Percentiles rank a stretch among this genome's conserved stretches.
phyloP scores from a whole-genome alignment of 1,284 basidiomycete genomes.

The Leccinum subrobustum region DNA sequence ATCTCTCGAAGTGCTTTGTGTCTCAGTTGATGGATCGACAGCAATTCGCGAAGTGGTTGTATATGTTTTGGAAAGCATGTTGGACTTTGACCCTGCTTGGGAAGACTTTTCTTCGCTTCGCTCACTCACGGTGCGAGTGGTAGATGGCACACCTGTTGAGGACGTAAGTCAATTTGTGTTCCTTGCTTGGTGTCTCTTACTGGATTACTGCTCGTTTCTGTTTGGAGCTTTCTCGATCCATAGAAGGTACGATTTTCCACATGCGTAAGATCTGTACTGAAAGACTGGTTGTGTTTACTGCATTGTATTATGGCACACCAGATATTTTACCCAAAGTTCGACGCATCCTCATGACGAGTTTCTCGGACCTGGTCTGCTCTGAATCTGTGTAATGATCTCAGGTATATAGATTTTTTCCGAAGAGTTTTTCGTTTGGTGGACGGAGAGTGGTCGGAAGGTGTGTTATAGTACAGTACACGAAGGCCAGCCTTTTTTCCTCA shows the following conservation, averaged over 20 bases:
- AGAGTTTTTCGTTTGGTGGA: not conserved
- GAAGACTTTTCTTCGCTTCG: not conserved
- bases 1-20: not conserved
- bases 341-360: too few relatives aligned
- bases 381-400: too few relatives aligned
- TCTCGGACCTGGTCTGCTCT: too few relatives aligned
- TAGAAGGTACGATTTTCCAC: not conserved
- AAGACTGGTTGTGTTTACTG: not conserved
- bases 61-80: not conserved
- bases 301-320: too few relatives aligned
- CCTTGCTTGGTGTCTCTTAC: not conserved
- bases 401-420: too few relatives aligned
- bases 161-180: not conserved
- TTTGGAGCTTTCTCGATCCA: not conserved
- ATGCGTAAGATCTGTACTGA: not conserved
- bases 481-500: too few relatives aligned
- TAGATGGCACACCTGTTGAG: not conserved
- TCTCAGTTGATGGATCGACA: not conserved
- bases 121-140: not conserved
- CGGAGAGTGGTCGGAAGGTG: not conserved
- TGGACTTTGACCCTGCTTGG: not conserved
- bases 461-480: not conserved
- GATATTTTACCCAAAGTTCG: too few relatives aligned
- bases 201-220: not conserved
- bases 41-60: not conserved